Evolutionary conservation across 495 filamentous ascomycete species (phyloP).

Genomic region (Niebla homalea): DNA sequence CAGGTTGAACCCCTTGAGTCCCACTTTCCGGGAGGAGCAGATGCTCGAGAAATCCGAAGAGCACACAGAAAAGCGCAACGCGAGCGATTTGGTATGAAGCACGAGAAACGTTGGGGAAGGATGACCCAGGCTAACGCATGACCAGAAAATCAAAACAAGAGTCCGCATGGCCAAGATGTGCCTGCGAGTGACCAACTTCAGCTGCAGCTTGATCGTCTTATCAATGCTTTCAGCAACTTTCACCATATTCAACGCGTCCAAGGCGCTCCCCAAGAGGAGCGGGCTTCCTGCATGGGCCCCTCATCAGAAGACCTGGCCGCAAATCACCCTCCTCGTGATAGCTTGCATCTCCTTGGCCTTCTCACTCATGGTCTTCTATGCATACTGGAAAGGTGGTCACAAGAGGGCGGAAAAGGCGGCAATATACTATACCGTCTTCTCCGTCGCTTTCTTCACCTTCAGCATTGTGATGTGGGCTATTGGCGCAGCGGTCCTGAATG

Average conservation of each 20-base stretch:
- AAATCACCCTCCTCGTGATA: constrained; percentile 66
- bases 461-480: constrained; percentile 88
- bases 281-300: constrained; percentile 71
- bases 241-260: constrained; percentile 78
- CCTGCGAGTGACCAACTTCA: constrained; percentile 86
- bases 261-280: constrained; percentile 55
- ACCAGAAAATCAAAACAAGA: constrained; percentile 78
- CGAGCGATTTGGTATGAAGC: constrained; percentile 62
- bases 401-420: constrained; percentile 78
- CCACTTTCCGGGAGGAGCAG: constrained; percentile 79
- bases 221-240: constrained; percentile 75
- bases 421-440: constrained; percentile 86
- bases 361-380: constrained; percentile 68
- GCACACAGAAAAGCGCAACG: constrained; percentile 66
- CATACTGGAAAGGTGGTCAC: constrained; percentile 83
- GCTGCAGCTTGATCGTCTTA: constrained; percentile 88
- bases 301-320: constrained; percentile 74
- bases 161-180: constrained; percentile 91
- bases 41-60: constrained; percentile 68
- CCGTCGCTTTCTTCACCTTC: constrained; percentile 86
- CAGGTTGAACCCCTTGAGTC: constrained; percentile 59
- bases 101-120: background rate
- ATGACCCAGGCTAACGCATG: constrained; percentile 21
- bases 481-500: constrained; percentile 72
- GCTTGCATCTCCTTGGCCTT: constrained; percentile 67